Evolutionary conservation across 1,284 basidiomycete genomes (phyloP).

Genomic region (Blastosporella zonata): DNA sequence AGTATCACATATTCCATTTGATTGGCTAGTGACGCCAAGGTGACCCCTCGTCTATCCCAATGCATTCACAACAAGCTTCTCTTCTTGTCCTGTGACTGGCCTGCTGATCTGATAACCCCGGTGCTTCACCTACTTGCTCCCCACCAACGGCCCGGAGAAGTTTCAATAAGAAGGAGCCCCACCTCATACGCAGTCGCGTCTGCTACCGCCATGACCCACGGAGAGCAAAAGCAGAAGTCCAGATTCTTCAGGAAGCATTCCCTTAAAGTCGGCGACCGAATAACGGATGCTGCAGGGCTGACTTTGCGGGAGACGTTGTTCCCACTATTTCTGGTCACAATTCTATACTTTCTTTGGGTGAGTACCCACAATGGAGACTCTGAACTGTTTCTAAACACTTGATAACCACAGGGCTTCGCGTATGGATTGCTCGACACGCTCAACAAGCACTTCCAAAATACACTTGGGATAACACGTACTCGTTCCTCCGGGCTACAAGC

Average conservation of each 20-base stretch:
- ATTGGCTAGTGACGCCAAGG: background rate
- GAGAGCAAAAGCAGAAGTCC: slow-evolving; percentile 2
- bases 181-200: background rate
- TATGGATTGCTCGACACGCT: slow-evolving; percentile 85
- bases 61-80: background rate
- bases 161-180: slow-evolving; percentile 4
- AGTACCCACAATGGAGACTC: slow-evolving; percentile 1
- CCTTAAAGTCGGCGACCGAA: slow-evolving; percentile 29
- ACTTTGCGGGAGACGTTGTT: slow-evolving; percentile 32
- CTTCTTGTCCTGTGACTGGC: slow-evolving; percentile 15
- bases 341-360: slow-evolving; percentile 35
- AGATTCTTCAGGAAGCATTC: slow-evolving; percentile 21
- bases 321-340: slow-evolving; percentile 33
- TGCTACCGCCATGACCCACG: slow-evolving; percentile 9
- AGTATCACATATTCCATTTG: background rate
- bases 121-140: slow-evolving; percentile 4
- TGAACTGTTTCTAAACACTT: background rate
- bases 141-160: slow-evolving; percentile 13
- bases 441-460: slow-evolving; percentile 76
- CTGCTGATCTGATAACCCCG: slow-evolving; percentile 18
- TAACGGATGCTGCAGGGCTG: slow-evolving; percentile 30
- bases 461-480: slow-evolving; percentile 70
- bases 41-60: background rate
- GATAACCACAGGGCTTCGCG: slow-evolving; percentile 52
- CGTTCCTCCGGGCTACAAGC: slow-evolving; percentile 84